Evolutionary conservation across 768 basidiomycete species (phyloP).

Genomic region (Collybia sp.): DNA sequence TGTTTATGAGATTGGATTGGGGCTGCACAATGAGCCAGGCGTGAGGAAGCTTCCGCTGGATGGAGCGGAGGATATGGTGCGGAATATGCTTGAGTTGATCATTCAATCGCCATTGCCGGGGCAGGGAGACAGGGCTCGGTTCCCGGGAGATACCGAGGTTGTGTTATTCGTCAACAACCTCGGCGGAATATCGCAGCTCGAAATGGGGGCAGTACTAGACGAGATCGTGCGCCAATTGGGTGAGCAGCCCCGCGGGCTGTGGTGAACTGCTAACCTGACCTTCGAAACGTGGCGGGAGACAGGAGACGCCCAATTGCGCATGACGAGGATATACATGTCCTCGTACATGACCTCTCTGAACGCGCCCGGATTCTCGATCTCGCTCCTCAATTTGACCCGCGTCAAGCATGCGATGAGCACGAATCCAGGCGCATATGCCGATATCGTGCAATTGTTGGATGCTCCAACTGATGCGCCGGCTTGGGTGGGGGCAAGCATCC

Average conservation of each 20-base stretch:
- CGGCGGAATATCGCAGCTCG: constrained; percentile 45
- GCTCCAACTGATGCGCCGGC: constrained; percentile 36
- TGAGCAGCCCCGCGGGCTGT: constrained; percentile 15
- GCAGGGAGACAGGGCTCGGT: not conserved
- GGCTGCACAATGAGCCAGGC: constrained; percentile 54
- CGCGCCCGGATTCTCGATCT: constrained; percentile 54
- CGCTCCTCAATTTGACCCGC: constrained; percentile 41
- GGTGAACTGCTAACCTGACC: no score
- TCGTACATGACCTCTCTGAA: constrained; percentile 58
- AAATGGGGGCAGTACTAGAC: constrained; percentile 46
- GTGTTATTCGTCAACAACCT: constrained; percentile 54
- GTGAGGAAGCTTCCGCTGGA: constrained; percentile 32
- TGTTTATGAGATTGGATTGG: constrained; percentile 46
- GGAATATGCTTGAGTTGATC: constrained; percentile 29
- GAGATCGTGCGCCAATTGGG: constrained; percentile 38
- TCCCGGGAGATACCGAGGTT: constrained; percentile 17
- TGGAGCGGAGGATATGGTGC: constrained; percentile 19
- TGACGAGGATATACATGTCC: constrained; percentile 34
- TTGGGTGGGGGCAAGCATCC: constrained; percentile 25
- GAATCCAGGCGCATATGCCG: constrained; percentile 3
- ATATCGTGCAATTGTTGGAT: constrained; percentile 32
- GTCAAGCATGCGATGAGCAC: constrained; percentile 11
- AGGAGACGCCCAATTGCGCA: no score
- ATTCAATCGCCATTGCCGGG: constrained; percentile 29
- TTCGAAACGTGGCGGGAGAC: no score